phyloP scores from a whole-genome alignment of 2,329 filamentous ascomycete genomes.

The Thielaviopsis ethacetica region DNA sequence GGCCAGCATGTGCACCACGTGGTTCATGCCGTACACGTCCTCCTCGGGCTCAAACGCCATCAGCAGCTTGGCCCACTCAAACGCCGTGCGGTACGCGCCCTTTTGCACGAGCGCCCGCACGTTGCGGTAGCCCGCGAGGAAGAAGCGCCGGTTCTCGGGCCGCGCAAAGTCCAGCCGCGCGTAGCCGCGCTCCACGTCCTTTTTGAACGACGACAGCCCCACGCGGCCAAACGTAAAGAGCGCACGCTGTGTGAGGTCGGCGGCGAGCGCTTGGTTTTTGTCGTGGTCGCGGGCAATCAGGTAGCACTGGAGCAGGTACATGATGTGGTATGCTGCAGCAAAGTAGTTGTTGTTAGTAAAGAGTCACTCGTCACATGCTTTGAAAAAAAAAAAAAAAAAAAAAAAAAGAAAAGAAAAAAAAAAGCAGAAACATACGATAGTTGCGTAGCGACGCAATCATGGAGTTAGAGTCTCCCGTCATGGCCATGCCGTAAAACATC shows the following conservation, averaged over 20 bases:
- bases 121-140: slow-evolving; percentile 79
- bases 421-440: slow-evolving; percentile 19
- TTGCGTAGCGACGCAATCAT: slow-evolving; percentile 55
- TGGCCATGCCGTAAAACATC: slow-evolving; percentile 59
- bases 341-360: slow-evolving; percentile 28
- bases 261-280: slow-evolving; percentile 68
- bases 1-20: slow-evolving; percentile 70
- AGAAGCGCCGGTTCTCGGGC: slow-evolving; percentile 83
- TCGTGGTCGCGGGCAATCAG: slow-evolving; percentile 75
- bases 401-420: neutral
- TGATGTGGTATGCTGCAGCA: slow-evolving; percentile 63
- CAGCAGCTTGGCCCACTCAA: slow-evolving; percentile 85
- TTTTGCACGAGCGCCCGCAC: slow-evolving; percentile 72
- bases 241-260: slow-evolving; percentile 77
- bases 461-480: slow-evolving; percentile 69
- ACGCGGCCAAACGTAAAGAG: slow-evolving; percentile 89
- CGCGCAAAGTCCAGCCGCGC: slow-evolving; percentile 67
- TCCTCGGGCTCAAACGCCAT: slow-evolving; percentile 50
- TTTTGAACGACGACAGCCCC: slow-evolving; percentile 65
- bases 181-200: slow-evolving; percentile 58
- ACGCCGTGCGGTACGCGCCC: slow-evolving; percentile 82
- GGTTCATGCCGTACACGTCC: slow-evolving; percentile 70
- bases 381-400: no score
- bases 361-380: slow-evolving; percentile 35
- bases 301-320: slow-evolving; percentile 82